These are phyloP conservation scores for Colletotrichum graminicola DNA, from an alignment of 2,329 filamentous ascomycete species.

Conservation along the genomic window DNA sequence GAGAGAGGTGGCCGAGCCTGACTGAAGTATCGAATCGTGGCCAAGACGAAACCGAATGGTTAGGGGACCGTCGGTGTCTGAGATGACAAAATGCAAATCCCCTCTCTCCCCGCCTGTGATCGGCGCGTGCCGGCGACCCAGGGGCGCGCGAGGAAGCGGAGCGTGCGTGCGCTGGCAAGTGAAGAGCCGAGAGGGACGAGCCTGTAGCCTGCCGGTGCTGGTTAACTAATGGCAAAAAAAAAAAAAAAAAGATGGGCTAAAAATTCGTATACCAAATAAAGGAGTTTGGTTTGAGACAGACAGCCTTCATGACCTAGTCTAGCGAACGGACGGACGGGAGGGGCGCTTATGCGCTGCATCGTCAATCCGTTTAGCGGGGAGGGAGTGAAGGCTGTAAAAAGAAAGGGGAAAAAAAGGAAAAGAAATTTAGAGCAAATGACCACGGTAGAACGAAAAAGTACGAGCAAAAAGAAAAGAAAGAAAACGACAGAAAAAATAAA, in stretches of 20 bases:
- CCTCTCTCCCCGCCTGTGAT: neutral
- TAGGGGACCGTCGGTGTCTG: neutral
- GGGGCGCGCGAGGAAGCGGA: neutral
- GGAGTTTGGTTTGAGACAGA: neutral
- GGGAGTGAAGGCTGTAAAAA: neutral
- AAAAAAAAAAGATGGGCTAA: neutral
- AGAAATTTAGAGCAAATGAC: neutral
- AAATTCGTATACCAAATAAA: no score
- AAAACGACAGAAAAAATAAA: neutral
- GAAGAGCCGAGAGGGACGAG: no score
- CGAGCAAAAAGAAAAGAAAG: neutral
- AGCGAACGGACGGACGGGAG: neutral
- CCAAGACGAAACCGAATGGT: neutral
- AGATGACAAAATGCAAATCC: neutral
- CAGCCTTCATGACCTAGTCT: neutral
- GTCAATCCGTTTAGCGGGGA: conserved; percentile 22
- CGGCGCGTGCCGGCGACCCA: neutral
- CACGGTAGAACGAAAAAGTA: neutral
- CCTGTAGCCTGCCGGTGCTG: neutral
- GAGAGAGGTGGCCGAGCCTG: neutral
- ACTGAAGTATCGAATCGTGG: neutral
- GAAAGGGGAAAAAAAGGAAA: no score
- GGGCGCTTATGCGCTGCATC: conserved; percentile 22
- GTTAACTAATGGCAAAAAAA: neutral
- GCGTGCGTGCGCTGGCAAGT: neutral